These are phyloP conservation scores for Vaccinium macrocarpon DNA, from an alignment of 148 eudicot species.

Conservation along the genomic window DNA sequence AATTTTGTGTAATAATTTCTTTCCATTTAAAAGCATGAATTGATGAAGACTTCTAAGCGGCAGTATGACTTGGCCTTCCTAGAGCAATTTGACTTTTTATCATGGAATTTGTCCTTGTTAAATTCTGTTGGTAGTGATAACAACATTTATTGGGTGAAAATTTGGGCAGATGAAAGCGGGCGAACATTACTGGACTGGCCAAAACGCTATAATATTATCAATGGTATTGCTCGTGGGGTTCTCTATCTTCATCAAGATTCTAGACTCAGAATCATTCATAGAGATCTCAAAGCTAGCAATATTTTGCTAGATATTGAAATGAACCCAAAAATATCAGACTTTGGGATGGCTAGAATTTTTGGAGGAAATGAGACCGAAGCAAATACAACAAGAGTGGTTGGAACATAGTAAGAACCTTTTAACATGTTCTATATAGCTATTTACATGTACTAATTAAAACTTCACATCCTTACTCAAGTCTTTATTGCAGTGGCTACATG, in stretches of 20 bases:
- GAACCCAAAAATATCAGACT: conserved; percentile 35
- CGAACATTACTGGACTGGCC: conserved; percentile 13
- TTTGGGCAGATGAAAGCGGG: not conserved
- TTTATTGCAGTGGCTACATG: conserved; percentile 33
- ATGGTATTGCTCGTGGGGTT: conserved; percentile 22
- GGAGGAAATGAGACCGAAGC: not conserved
- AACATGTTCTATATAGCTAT: not conserved
- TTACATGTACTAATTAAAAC: not conserved
- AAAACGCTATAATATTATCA: conserved; percentile 17
- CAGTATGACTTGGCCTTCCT: not conserved
- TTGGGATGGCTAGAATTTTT: conserved; percentile 29
- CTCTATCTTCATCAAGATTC: conserved; percentile 27
- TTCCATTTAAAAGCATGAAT: not conserved
- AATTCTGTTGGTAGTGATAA: not conserved
- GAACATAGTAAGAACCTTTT: conserved; percentile 19
- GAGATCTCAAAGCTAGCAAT: conserved; percentile 6
- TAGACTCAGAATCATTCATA: not conserved
- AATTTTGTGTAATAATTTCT: not conserved
- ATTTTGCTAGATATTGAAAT: conserved; percentile 22
- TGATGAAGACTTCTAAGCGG: not conserved
- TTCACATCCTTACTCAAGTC: not conserved
- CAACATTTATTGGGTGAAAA: not conserved
- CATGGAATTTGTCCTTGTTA: not conserved
- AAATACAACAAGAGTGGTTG: conserved; percentile 19
- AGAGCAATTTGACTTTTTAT: not conserved